A percentile compares a stretch with the other conserved stretches of the same genome.
Evolutionary conservation across 352 stramenopile species (phyloP).

Genomic region (Pythium plurisporium): DNA sequence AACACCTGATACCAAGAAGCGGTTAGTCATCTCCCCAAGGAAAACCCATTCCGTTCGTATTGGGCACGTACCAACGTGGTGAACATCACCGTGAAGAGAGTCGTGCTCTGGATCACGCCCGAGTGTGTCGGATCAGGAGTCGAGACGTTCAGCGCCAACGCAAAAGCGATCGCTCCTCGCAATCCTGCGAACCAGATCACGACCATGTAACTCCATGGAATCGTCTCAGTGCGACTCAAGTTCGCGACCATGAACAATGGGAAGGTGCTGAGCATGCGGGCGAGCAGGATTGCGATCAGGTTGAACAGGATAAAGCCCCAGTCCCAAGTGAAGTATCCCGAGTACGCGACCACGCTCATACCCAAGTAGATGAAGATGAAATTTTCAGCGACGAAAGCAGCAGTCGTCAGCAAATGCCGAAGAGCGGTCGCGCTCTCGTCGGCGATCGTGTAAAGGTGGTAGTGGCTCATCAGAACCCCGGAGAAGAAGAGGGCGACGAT

Average conservation of each 20-base stretch:
- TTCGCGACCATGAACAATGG: conserved; percentile 77
- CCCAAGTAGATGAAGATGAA: conserved; percentile 88
- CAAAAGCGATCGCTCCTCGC: conserved; percentile 91
- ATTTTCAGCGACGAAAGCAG: conserved; percentile 82
- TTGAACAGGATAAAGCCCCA: conserved; percentile 80
- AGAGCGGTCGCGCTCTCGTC: conserved; percentile 72
- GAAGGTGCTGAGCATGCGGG: conserved; percentile 70
- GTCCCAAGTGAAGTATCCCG: conserved; percentile 77
- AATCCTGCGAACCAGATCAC: conserved; percentile 93
- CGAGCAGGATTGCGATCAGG: conserved; percentile 58
- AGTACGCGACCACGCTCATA: conserved; percentile 79
- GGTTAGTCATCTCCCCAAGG: too few species aligned
- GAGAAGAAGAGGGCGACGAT: conserved; percentile 95
- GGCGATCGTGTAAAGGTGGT: conserved; percentile 81
- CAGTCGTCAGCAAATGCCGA: conserved; percentile 73
- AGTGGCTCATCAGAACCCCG: conserved; percentile 86
- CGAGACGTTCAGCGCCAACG: conserved; percentile 72
- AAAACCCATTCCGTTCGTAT: too few species aligned
- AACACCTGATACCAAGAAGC: too few species aligned
- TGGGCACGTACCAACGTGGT: conserved; percentile 33
- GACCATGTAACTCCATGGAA: conserved; percentile 62
- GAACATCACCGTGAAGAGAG: conserved; percentile 53
- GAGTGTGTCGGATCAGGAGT: conserved; percentile 27
- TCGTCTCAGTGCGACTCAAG: conserved; percentile 55
- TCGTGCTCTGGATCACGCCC: conserved; percentile 43